A percentile compares a stretch with the other conserved stretches of the same genome.
Conservation (phyloP, 108 stramenopile genomes). For the Pseudonitzschia multiseries region DNA sequence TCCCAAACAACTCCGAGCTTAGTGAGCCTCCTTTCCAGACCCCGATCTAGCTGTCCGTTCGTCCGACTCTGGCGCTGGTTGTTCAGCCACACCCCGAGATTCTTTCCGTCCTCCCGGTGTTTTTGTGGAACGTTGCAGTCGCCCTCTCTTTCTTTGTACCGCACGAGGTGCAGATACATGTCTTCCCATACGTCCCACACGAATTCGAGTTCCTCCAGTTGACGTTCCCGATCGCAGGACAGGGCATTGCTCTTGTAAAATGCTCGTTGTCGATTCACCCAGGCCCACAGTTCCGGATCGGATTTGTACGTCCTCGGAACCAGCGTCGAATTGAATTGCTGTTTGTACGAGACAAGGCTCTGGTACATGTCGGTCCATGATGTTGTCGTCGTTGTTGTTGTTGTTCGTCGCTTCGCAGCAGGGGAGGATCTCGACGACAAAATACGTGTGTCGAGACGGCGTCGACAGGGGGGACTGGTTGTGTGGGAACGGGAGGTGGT, state of each 20-base stretch:
- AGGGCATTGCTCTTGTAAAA: neutral
- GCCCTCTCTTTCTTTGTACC: slow-evolving; percentile 11
- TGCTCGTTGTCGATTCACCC: neutral
- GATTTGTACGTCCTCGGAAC: neutral
- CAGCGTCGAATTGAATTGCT: neutral
- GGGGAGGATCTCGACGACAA: too few relatives aligned
- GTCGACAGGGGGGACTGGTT: too few relatives aligned
- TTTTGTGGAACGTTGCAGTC: slow-evolving; percentile 6
- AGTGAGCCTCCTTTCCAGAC: neutral
- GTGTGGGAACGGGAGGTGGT: too few relatives aligned
- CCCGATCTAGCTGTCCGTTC: neutral
- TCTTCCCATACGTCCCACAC: neutral
- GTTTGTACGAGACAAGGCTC: neutral
- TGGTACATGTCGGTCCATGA: too few relatives aligned
- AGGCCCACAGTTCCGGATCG: neutral
- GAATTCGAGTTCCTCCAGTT: neutral
- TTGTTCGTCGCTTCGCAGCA: too few relatives aligned
- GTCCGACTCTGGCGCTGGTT: neutral
- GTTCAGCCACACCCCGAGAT: slow-evolving; percentile 5
- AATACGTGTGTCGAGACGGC: too few relatives aligned
- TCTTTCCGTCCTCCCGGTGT: slow-evolving; percentile 1
- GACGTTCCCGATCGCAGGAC: neutral
- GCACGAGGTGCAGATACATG: neutral
- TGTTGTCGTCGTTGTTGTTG: too few relatives aligned
- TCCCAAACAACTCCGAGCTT: slow-evolving; percentile 11